Base-by-base conservation (phyloP, 805 yeast species). In the Pichia deserticola region DNA sequence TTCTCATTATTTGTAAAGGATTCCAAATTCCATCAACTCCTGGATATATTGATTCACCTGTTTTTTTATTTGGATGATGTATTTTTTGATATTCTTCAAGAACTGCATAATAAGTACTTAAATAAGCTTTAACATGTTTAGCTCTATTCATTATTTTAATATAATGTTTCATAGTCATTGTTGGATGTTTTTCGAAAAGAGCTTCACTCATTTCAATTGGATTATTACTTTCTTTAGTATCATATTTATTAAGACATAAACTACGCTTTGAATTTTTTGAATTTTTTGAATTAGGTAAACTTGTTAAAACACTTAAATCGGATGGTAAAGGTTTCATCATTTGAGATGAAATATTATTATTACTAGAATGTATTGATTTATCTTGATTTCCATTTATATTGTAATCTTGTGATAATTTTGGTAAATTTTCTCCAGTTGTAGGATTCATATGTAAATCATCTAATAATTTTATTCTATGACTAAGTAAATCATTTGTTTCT, bases 1-100 rank as follows among this genome's bases (percentile, higher is more conserved):
- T 84, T 50, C 97, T 69, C 30, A 89, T 79, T n/a, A 82, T 75
- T 64, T 87, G 96, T 41, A 89, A 68, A 4, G 96, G 96, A 60
- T 89, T 89, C 69, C 82, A 89, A 4, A 78, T 75, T 3, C 84
- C 86, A 49, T 82, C 88, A 3, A 84, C 76, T 2, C 77, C 78
- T 2, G 72, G 74, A 54, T 76, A 74, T 3, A 42, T 47, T 0
- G 60, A 59, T 3, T 30, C 50, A 5, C 46, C 53, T 3, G 33
- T 15, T n/a, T 45, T 51, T 13, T 59, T 61, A 5, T 55, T 63
- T 13, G 56, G 51, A 58, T 55, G 60, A 43, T 56, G 56, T 52
- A 57, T 54, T 9, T 65, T 66, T 36, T 72, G 66, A 29, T 68
- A 66, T 50, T 74, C 64, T 54, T 75, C 79, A 32, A 81, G 52